These are phyloP conservation scores for Blastobotrys niveus DNA, from an alignment of 1,139 yeast species.

Conservation along the genomic window DNA sequence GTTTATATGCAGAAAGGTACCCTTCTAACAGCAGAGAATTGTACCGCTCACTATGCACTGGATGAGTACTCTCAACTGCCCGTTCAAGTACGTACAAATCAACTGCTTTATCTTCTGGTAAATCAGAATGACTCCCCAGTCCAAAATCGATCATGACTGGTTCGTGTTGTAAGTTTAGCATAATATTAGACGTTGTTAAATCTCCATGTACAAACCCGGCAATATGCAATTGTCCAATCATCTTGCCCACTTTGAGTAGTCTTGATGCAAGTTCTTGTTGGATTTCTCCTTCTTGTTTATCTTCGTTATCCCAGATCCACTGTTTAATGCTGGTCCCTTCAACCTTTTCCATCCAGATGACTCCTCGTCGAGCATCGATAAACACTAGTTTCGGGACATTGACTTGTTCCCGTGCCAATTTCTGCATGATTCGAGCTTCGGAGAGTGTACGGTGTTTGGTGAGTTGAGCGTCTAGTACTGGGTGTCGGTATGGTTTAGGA, in stretches of 20 bases:
- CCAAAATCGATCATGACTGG: slow-evolving; percentile 91
- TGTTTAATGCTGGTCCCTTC: slow-evolving; percentile 39
- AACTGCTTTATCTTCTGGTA: slow-evolving; percentile 92
- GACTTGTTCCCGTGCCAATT: slow-evolving; percentile 48
- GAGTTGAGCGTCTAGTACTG: slow-evolving; percentile 65
- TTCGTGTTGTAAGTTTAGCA: slow-evolving; percentile 39
- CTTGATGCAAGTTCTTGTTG: too few relatives aligned
- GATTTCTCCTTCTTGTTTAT: slow-evolving; percentile 23
- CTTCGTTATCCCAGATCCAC: slow-evolving; percentile 36
- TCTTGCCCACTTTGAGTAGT: slow-evolving; percentile 73
- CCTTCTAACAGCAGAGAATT: slow-evolving; percentile 71
- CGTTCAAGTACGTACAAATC: slow-evolving; percentile 91
- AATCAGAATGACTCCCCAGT: slow-evolving; percentile 64
- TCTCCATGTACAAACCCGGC: slow-evolving; percentile 91
- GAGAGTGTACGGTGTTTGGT: slow-evolving; percentile 78
- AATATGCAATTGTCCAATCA: slow-evolving; percentile 67
- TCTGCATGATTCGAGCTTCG: slow-evolving; percentile 73
- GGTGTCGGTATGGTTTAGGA: slow-evolving; percentile 82
- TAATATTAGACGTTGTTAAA: slow-evolving; percentile 81
- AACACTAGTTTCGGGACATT: slow-evolving; percentile 64
- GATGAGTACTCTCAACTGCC: slow-evolving; percentile 87
- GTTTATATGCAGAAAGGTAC: slow-evolving; percentile 39
- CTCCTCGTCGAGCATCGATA: slow-evolving; percentile 70
- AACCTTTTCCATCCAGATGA: slow-evolving; percentile 83
- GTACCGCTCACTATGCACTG: slow-evolving; percentile 59